These are phyloP conservation scores for Hypoxylon sp. DNA, from an alignment of 2,329 filamentous ascomycete genomes.

Conservation along the genomic window DNA sequence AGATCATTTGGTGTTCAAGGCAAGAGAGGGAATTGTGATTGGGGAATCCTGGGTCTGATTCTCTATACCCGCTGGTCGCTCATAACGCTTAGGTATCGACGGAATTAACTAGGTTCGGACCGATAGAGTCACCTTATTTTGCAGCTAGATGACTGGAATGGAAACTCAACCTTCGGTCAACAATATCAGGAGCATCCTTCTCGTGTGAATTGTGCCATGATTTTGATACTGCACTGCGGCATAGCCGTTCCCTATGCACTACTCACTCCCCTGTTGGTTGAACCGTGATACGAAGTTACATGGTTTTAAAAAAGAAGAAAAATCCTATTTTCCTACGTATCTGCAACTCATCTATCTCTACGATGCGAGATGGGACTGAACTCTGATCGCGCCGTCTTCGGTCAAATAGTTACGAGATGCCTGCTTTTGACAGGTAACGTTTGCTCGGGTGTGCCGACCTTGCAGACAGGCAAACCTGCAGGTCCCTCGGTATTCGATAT, in stretches of 20 bases:
- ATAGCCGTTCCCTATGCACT: slow-evolving; percentile 17
- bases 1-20: slow-evolving; percentile 34
- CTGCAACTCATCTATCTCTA: background rate
- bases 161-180: slow-evolving; percentile 34
- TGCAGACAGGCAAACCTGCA: slow-evolving; percentile 15
- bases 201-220: background rate
- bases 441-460: slow-evolving; percentile 33
- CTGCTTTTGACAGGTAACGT: slow-evolving; percentile 18
- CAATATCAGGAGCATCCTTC: slow-evolving; percentile 2
- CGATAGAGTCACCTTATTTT: slow-evolving; percentile 20
- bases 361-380: background rate
- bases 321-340: background rate
- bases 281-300: background rate
- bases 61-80: slow-evolving; percentile 5
- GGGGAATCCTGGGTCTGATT: slow-evolving; percentile 24
- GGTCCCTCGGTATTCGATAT: slow-evolving; percentile 32
- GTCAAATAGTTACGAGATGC: slow-evolving; percentile 10
- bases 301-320: background rate
- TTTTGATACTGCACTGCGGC: slow-evolving; percentile 6
- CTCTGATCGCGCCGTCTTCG: slow-evolving; percentile 7
- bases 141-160: slow-evolving; percentile 33
- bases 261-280: slow-evolving; percentile 1
- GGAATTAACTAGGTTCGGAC: slow-evolving; percentile 25
- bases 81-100: slow-evolving; percentile 16
- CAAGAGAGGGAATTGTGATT: slow-evolving; percentile 15